Evolutionary conservation across 495 filamentous ascomycete species (phyloP).

Genomic region (Usnea hakonensis): DNA sequence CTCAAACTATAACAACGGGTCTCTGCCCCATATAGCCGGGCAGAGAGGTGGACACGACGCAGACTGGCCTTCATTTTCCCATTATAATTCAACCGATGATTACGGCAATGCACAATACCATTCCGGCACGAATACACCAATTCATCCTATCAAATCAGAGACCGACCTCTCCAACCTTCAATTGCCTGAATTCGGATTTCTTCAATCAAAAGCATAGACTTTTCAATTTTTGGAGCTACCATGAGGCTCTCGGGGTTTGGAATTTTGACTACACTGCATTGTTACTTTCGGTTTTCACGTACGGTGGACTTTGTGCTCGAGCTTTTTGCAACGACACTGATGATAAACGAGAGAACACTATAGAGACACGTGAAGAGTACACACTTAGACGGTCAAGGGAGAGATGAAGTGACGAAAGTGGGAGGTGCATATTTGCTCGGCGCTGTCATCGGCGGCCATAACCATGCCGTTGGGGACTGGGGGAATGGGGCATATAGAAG

Average conservation of each 20-base stretch:
- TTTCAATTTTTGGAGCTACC: neutral
- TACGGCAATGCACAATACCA: constrained; percentile 18
- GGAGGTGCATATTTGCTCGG: constrained; percentile 10
- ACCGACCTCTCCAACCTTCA: constrained; percentile 9
- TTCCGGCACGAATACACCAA: constrained; percentile 16
- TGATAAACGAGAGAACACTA: constrained; percentile 9
- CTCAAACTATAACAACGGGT: constrained; percentile 15
- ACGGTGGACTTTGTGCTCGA: constrained; percentile 3
- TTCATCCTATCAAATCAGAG: constrained; percentile 20
- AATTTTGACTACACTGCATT: constrained; percentile 1
- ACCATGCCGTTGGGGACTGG: neutral
- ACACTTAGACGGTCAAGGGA: neutral
- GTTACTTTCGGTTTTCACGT: neutral
- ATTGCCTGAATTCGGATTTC: neutral
- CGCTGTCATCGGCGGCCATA: neutral
- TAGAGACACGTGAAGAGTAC: constrained; percentile 1
- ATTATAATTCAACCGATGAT: constrained; percentile 11
- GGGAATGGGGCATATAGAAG: neutral
- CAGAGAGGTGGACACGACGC: constrained; percentile 15
- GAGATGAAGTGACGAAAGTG: neutral
- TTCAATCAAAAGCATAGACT: constrained; percentile 6
- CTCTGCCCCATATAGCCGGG: constrained; percentile 21
- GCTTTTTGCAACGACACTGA: constrained; percentile 11
- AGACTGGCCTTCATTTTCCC: constrained; percentile 12
- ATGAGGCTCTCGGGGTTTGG: neutral